Base-by-base conservation (phyloP, 1,284 basidiomycete genomes). In the Cutaneotrichosporon sp. region DNA sequence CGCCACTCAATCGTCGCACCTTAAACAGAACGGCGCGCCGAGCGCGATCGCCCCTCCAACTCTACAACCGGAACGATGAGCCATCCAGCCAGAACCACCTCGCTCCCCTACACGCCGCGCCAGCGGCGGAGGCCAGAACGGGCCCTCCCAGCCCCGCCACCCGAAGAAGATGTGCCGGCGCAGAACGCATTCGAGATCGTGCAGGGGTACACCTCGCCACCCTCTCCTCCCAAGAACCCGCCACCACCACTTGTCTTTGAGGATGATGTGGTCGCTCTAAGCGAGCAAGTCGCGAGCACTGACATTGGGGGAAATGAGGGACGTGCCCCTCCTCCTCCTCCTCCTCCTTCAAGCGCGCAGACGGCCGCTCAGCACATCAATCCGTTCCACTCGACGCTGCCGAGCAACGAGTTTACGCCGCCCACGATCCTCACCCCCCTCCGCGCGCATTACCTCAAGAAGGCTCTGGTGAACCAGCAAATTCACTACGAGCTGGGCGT, bases 371-470 rank as follows among this genome's bases (percentile, higher is more conserved):
- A 70, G 2, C 75, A 77, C 64, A 64, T 78, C 22, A 74, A 75
- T 59, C 77, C 76, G 0, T 74, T 69, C 64, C 70, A 73, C 52
- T 71, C 72, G 3, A 68, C 73, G 5, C 64, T 78, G 7, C 75
- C 77, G 8, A 61, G 63, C n/a, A 60, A 49, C 13, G 64, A 69
- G 21, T 47, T 65, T 31, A 60, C 60, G 4, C 74, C 75, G 13
- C 75, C 77, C 4, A 72, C 74, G 14, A 77, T 69, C 31, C 84
- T 96, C 56, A 91, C 91, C 0, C 90, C 94, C 5, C 81, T 94
- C 34, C 88, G 92, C 47, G 92, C 92, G 1, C 94, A 97, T 76
- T 97, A 97, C 79, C 89, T 97, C 76, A 97, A 97, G 83, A 95
- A 96, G 80, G 86, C 90, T n/a, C 87, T 97, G 61, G 86, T 98